A percentile compares a stretch with the other conserved stretches of the same genome.
These are phyloP conservation scores for Prunus kanzakura DNA, from an alignment of 306 rosid species.

Conservation along the genomic window DNA sequence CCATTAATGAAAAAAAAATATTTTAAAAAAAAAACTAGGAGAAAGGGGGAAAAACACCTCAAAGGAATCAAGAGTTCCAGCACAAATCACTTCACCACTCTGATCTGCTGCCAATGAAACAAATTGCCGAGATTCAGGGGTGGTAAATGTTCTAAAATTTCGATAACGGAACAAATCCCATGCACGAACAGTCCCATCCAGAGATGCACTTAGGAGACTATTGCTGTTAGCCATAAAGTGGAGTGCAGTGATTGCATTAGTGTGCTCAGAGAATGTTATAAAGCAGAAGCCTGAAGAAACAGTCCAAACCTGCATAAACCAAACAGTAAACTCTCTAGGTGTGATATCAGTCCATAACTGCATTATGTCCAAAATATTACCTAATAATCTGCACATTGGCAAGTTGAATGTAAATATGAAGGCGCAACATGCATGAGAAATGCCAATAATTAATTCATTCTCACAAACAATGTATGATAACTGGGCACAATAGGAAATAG, in stretches of 20 bases:
- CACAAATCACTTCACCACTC: slow-evolving; percentile 96
- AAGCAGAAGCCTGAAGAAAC: slow-evolving; percentile 82
- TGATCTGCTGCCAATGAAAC: slow-evolving; percentile 86
- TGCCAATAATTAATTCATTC: background rate
- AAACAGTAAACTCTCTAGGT: slow-evolving; percentile 14
- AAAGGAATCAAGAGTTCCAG: slow-evolving; percentile 90
- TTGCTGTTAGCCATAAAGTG: slow-evolving; percentile 79
- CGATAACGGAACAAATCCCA: slow-evolving; percentile 92
- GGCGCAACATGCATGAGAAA: background rate
- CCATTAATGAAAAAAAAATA: background rate
- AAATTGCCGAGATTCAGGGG: slow-evolving; percentile 80
- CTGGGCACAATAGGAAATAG: background rate
- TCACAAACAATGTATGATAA: background rate
- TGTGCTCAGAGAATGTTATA: slow-evolving; percentile 87
- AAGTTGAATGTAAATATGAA: background rate
- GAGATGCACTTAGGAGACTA: slow-evolving; percentile 85
- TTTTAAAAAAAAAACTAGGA: background rate
- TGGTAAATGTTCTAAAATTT: slow-evolving; percentile 73
- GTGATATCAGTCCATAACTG: background rate
- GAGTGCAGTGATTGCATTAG: slow-evolving; percentile 86
- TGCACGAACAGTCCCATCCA: slow-evolving; percentile 94
- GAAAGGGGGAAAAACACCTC: slow-evolving; percentile 53
- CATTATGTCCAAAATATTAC: background rate
- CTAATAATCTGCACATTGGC: background rate
- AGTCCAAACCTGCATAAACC: slow-evolving; percentile 77